These are phyloP conservation scores for Suillus variegatus DNA, from an alignment of 768 basidiomycete genomes.

Conservation along the genomic window DNA sequence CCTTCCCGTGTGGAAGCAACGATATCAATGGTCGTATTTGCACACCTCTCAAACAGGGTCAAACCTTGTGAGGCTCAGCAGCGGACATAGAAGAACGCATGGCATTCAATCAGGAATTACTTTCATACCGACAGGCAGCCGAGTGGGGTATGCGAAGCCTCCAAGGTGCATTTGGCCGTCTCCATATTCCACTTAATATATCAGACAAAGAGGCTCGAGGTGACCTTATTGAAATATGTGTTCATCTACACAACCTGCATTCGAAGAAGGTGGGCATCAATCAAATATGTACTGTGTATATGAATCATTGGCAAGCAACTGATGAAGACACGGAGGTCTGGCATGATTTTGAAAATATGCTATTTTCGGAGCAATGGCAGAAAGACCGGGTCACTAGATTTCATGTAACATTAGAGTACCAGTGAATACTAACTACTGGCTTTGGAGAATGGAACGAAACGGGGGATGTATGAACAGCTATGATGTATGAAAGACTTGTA, in stretches of 20 bases:
- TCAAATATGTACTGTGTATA: constrained; percentile 34
- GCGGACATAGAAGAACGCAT: constrained; percentile 24
- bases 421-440: background rate
- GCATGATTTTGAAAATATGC: no score
- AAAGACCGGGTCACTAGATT: background rate
- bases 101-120: constrained; percentile 38
- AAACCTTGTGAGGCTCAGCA: constrained; percentile 13
- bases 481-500: background rate
- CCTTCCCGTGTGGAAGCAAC: constrained; percentile 41
- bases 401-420: background rate
- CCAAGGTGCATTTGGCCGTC: constrained; percentile 47
- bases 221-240: constrained; percentile 38
- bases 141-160: constrained; percentile 52
- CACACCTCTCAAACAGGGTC: constrained; percentile 39
- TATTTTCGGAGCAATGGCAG: background rate
- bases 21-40: constrained; percentile 35
- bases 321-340: no score
- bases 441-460: no score
- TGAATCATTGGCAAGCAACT: no score
- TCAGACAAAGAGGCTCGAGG: constrained; percentile 24
- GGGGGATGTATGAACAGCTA: no score
- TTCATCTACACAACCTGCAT: constrained; percentile 37
- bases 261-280: constrained; percentile 40
- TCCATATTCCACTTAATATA: constrained; percentile 44
- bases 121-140: constrained; percentile 48